These are phyloP conservation scores for Coemansia umbellata DNA, from an alignment of 192 early-diverging fungal genomes.

Conservation along the genomic window DNA sequence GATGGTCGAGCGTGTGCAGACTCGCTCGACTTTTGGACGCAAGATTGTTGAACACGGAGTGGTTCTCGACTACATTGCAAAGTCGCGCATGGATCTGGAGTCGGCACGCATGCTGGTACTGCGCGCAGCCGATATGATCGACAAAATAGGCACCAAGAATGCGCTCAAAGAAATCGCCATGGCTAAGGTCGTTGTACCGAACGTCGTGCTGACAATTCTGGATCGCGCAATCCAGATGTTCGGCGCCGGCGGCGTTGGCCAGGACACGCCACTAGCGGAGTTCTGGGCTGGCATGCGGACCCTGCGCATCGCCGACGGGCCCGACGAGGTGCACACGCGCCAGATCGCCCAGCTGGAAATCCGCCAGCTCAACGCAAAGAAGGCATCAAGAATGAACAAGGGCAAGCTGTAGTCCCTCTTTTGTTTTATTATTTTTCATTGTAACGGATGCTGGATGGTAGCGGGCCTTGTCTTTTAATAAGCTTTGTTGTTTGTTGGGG, in stretches of 20 bases:
- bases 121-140: constrained; percentile 87
- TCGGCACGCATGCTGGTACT: constrained; percentile 90
- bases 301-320: constrained; percentile 89
- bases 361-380: constrained; percentile 41
- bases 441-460: no score
- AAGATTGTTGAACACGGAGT: constrained; percentile 79
- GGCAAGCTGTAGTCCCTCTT: background rate
- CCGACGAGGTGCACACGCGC: constrained; percentile 85
- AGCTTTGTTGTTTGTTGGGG: no score
- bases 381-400: constrained; percentile 8
- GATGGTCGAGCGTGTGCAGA: constrained; percentile 78
- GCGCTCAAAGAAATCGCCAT: constrained; percentile 95
- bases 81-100: constrained; percentile 88
- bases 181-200: constrained; percentile 92
- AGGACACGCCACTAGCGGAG: constrained; percentile 79
- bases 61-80: constrained; percentile 74
- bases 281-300: constrained; percentile 80
- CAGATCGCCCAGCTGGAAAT: constrained; percentile 83
- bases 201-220: constrained; percentile 67
- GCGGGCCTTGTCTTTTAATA: no score
- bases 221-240: constrained; percentile 92
- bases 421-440: background rate
- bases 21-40: constrained; percentile 86
- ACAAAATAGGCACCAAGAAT: constrained; percentile 78
- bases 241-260: constrained; percentile 88